A percentile compares a stretch with the other conserved stretches of the same genome.
phyloP scores from a whole-genome alignment of 805 yeast species.

The Pichia pseudocactophila region DNA sequence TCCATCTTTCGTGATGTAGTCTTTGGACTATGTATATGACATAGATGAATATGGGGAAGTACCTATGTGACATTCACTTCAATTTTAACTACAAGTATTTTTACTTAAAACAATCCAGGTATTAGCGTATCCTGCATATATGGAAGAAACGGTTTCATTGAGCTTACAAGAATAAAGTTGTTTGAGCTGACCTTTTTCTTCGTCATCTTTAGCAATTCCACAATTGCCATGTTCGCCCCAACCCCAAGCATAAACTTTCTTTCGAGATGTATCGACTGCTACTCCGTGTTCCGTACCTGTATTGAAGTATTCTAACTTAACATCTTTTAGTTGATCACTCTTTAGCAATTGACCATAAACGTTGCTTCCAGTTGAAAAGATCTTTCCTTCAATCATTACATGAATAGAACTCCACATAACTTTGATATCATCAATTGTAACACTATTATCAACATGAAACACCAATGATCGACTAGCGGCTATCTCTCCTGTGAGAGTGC shows the following conservation, averaged over 20 bases:
- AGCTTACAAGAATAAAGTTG: constrained; percentile 21
- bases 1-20: constrained; percentile 49
- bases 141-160: constrained; percentile 20
- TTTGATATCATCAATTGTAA: constrained; percentile 21
- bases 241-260: constrained; percentile 71
- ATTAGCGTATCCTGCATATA: constrained; percentile 62
- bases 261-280: constrained; percentile 20
- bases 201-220: constrained; percentile 32
- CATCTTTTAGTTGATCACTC: background rate
- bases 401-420: constrained; percentile 83
- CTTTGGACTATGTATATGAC: constrained; percentile 18
- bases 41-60: constrained; percentile 78
- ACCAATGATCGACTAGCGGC: background rate
- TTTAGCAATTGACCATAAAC: constrained; percentile 59
- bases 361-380: constrained; percentile 61
- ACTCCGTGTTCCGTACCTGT: constrained; percentile 90
- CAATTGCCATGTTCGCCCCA: constrained; percentile 99
- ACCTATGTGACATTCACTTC: constrained; percentile 53
- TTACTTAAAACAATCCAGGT: constrained; percentile 38
- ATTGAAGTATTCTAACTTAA: constrained; percentile 11
- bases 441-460: background rate
- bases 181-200: constrained; percentile 27
- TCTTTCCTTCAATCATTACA: constrained; percentile 20
- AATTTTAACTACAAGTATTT: background rate
- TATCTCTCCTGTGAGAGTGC: background rate